Evolutionary conservation across 2,329 filamentous ascomycete genomes (phyloP), one percentile per base, ranked within the genome.

Genomic region (Fusarium sp.): DNA sequence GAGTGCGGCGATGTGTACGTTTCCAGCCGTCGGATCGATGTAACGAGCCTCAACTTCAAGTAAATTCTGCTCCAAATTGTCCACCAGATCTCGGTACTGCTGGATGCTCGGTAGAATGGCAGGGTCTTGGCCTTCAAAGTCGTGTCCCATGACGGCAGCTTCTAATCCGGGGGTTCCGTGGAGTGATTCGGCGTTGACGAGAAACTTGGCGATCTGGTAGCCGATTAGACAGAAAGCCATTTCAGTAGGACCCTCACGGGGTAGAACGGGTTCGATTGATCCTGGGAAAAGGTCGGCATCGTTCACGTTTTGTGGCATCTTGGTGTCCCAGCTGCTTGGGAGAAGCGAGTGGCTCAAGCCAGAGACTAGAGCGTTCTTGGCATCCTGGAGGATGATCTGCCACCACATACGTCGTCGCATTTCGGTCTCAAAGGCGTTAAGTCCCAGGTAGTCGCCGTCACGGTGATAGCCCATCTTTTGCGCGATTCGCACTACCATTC

Each of bases 371-470:
- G 88, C 89, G 62, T 87, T 87, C 72, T 89, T 87, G 48, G 86
- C 83, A 70, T 91, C 89, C 59, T 89, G 83, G 62, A 91, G 82
- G 55, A 90, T 84, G 32, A 92, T 86, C 76, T 89, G 87, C 90
- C 89, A 91, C 91, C 91, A 93, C 26, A 92, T 84, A 12, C 91
- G 85, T 48, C 91, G 84, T n/a, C 90, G 86, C 85, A 93, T 92
- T 77, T 93, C 90, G 6, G 88, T 88, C 75, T 93, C 90, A 74
- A 92, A 91, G 0, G 90, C 89, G 0, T 87, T 84, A 5, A 92
- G 82, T 4, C 87, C 87, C 11, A 90, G 82, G 24, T 82, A 79
- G 67, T 87, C 86, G 41, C 89, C 90, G 67, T 93, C 90, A 18
- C 89, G 86, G 68, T 92, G 90, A 54, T 92, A 84, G 2, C 91